Conservation (phyloP, 768 basidiomycete genomes). For the Tephrocybe sp. region DNA sequence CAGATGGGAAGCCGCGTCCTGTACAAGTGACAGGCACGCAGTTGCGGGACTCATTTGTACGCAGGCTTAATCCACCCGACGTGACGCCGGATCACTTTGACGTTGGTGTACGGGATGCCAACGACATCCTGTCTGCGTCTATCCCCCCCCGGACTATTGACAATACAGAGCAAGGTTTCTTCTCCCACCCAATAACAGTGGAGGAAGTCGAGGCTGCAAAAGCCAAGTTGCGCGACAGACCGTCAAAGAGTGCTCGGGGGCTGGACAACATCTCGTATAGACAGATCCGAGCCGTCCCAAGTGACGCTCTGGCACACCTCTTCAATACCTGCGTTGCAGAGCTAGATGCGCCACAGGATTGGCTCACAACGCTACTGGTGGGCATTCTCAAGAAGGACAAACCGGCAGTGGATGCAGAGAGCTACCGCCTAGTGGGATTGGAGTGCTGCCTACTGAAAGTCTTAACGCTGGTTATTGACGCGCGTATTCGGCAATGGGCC, state of each 20-base stretch:
- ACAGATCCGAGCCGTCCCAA: background rate
- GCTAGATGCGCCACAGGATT: constrained; percentile 11
- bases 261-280: background rate
- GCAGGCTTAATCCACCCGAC: too few relatives aligned
- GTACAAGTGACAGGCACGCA: too few relatives aligned
- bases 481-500: constrained; percentile 8
- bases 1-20: too few relatives aligned
- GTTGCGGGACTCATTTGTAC: too few relatives aligned
- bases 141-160: too few relatives aligned
- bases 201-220: background rate
- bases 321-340: constrained; percentile 14
- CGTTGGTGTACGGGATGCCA: too few relatives aligned
- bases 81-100: too few relatives aligned
- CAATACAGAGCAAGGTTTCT: too few relatives aligned
- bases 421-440: constrained; percentile 26
- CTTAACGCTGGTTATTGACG: constrained; percentile 23
- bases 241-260: background rate
- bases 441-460: constrained; percentile 28
- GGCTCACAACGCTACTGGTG: constrained; percentile 17
- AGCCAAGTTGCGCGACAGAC: background rate
- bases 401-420: constrained; percentile 14
- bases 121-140: too few relatives aligned
- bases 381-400: constrained; percentile 22
- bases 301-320: constrained; percentile 10
- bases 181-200: background rate